phyloP scores from a whole-genome alignment of 495 filamentous ascomycete genomes.

The Lasiosphaeria miniovina region DNA sequence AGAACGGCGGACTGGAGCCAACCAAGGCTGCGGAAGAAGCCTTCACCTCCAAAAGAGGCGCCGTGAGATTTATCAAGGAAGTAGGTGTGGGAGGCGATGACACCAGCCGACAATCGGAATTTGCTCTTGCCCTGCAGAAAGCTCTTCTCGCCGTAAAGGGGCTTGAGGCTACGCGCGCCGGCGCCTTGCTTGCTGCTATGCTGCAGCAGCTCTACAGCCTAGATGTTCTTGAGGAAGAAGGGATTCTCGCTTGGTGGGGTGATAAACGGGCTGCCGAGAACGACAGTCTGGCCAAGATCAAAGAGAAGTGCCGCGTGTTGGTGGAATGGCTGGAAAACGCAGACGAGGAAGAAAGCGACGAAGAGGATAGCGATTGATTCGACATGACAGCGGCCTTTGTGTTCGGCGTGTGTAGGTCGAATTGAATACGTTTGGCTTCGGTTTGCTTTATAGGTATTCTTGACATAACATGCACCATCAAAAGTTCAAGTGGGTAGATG shows the following conservation, averaged over 20 bases:
- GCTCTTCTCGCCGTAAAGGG: constrained; percentile 63
- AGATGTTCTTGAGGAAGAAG: constrained; percentile 87
- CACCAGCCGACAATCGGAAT: constrained; percentile 70
- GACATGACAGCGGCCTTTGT: constrained; percentile 47
- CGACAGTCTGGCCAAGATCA: constrained; percentile 66
- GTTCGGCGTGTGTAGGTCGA: neutral
- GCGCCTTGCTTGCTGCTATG: constrained; percentile 67
- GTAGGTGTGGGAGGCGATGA: constrained; percentile 48
- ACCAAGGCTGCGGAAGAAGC: constrained; percentile 64
- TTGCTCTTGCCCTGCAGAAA: constrained; percentile 75
- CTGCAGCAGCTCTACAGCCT: constrained; percentile 77
- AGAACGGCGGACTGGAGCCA: constrained; percentile 48
- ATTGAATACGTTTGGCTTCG: too few species aligned
- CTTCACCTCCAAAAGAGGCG: constrained; percentile 44
- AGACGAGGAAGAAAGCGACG: constrained; percentile 74
- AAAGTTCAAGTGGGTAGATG: too few species aligned
- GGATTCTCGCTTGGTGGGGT: constrained; percentile 83
- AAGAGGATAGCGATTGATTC: constrained; percentile 45
- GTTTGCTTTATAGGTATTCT: too few species aligned
- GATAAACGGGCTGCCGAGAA: constrained; percentile 60
- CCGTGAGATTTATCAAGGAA: constrained; percentile 48
- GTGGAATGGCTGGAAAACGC: constrained; percentile 84
- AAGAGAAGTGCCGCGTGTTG: constrained; percentile 69
- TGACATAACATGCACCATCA: too few species aligned
- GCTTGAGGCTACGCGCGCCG: constrained; percentile 44